phyloP scores from a whole-genome alignment of 176 grass and related monocot genomes.

The Hyparrhenia diplandra region DNA sequence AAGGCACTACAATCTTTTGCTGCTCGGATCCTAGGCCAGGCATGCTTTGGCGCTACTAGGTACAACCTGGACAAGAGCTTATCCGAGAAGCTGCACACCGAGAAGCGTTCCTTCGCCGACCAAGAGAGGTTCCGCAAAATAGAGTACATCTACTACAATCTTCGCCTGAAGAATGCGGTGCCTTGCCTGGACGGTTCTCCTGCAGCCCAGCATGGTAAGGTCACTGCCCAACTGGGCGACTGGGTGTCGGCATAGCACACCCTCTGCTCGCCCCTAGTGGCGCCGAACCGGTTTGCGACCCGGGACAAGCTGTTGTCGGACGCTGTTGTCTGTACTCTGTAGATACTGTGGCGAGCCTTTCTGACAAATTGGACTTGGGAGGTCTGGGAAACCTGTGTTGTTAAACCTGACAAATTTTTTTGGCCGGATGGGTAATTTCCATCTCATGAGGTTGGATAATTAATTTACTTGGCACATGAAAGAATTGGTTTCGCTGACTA shows the following conservation, averaged over 20 bases:
- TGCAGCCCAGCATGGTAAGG: neutral
- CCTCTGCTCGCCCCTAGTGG: neutral
- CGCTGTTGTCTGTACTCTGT: neutral
- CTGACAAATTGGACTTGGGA: neutral
- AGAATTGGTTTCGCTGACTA: neutral
- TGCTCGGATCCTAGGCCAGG: slow-evolving; percentile 48
- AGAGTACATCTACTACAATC: slow-evolving; percentile 73
- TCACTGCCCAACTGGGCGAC: neutral
- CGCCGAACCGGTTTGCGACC: neutral
- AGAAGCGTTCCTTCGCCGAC: slow-evolving; percentile 23
- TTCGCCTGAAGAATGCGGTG: neutral
- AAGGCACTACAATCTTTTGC: slow-evolving; percentile 49
- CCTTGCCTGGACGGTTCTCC: neutral
- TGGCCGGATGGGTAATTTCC: neutral
- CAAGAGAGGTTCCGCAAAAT: slow-evolving; percentile 41
- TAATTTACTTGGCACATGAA: neutral
- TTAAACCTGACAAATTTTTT: neutral
- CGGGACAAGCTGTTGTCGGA: neutral
- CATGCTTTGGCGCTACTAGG: slow-evolving; percentile 50
- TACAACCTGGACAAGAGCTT: slow-evolving; percentile 52
- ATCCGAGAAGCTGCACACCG: slow-evolving; percentile 64
- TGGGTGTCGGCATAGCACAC: slow-evolving; percentile 22
- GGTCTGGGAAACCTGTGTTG: neutral
- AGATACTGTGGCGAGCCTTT: no score
- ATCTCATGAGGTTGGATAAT: neutral